Conservation (phyloP, 768 basidiomycete genomes). For the Tulasnella sp. region DNA sequence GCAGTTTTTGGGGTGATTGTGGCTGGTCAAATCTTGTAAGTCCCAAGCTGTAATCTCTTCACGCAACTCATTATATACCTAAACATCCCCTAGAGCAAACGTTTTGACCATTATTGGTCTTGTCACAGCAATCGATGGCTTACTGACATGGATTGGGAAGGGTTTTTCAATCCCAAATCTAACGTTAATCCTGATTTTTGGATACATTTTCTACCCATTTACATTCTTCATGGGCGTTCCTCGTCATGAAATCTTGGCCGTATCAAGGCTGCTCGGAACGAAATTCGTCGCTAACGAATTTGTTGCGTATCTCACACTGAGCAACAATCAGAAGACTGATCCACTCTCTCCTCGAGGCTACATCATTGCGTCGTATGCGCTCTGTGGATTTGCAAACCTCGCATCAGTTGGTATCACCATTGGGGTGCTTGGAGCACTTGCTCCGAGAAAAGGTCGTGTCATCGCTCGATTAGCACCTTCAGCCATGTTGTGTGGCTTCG, state of each 20-base stretch:
- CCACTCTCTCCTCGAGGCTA: conserved; percentile 61
- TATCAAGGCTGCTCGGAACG: conserved; percentile 68
- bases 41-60: conserved; percentile 15
- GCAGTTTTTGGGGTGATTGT: conserved; percentile 75
- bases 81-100: conserved; percentile 47
- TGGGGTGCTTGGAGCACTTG: conserved; percentile 57
- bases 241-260: conserved; percentile 62
- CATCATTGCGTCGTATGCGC: conserved; percentile 73
- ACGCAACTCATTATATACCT: conserved; percentile 15
- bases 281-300: conserved; percentile 86
- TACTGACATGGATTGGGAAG: conserved; percentile 78
- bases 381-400: conserved; percentile 85
- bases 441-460: conserved; percentile 51
- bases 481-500: conserved; percentile 58
- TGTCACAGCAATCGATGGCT: conserved; percentile 66
- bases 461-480: conserved; percentile 59
- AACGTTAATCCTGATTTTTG: conserved; percentile 71
- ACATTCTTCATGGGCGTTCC: conserved; percentile 43
- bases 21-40: conserved; percentile 75
- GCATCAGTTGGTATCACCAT: conserved; percentile 79
- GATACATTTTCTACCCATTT: conserved; percentile 84
- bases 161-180: conserved; percentile 73
- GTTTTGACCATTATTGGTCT: conserved; percentile 76
- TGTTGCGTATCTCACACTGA: conserved; percentile 47
- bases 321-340: conserved; percentile 36